Evolutionary conservation across 2,329 filamentous ascomycete genomes (phyloP).

Genomic region (Neonectria sp.): DNA sequence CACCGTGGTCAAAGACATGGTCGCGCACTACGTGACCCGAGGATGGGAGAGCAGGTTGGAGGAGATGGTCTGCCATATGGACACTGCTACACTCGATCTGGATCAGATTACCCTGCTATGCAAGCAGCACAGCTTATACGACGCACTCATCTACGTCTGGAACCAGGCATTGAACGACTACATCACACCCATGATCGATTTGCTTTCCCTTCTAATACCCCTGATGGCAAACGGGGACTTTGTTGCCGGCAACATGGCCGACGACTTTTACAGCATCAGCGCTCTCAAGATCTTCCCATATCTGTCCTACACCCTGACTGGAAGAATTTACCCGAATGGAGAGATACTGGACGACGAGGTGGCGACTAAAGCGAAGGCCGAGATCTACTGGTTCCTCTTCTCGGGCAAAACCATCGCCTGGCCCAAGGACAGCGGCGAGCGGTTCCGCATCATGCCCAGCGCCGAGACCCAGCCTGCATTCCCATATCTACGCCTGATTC

Average conservation of each 20-base stretch:
- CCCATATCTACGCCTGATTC: constrained; percentile 85
- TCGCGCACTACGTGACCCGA: constrained; percentile 83
- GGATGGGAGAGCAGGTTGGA: constrained; percentile 86
- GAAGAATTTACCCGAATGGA: constrained; percentile 92
- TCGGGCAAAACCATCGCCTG: constrained; percentile 84
- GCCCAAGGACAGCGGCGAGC: constrained; percentile 75
- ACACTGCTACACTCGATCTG: constrained; percentile 91
- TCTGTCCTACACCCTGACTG: constrained; percentile 90
- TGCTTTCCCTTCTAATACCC: constrained; percentile 78
- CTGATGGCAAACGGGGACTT: constrained; percentile 71
- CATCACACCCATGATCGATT: constrained; percentile 89
- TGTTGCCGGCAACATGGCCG: constrained; percentile 68
- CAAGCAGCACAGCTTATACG: constrained; percentile 92
- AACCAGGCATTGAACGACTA: constrained; percentile 92
- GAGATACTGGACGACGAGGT: constrained; percentile 80
- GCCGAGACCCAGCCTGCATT: constrained; percentile 80
- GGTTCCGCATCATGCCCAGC: constrained; percentile 73
- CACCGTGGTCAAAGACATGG: constrained; percentile 86
- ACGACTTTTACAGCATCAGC: constrained; percentile 76
- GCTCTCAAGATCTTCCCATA: constrained; percentile 96
- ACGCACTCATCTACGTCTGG: constrained; percentile 97
- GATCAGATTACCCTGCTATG: constrained; percentile 93
- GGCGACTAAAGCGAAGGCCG: constrained; percentile 83
- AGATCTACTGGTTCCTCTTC: constrained; percentile 95
- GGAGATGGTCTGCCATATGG: constrained; percentile 94